Evolutionary conservation across 225 moss, liverwort and hornwort species (phyloP).

Genomic region (Ulota crispa): DNA sequence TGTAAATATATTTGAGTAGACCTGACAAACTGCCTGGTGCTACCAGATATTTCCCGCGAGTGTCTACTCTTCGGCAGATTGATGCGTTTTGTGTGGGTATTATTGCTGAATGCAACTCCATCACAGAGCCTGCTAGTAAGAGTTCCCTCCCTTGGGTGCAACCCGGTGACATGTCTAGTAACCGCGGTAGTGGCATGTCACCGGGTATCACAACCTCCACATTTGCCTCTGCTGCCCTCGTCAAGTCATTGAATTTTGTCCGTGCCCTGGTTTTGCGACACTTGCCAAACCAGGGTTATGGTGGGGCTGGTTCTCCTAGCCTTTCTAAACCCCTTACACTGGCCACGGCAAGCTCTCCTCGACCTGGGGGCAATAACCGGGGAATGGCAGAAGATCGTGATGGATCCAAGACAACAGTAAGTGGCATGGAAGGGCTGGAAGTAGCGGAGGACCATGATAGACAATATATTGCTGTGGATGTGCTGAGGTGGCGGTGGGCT

Average conservation of each 20-base stretch:
- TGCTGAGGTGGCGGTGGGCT: slow-evolving; percentile 92
- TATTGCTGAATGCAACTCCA: slow-evolving; percentile 91
- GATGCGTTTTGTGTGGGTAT: slow-evolving; percentile 89
- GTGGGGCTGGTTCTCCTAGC: slow-evolving; percentile 57
- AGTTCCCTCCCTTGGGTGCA: slow-evolving; percentile 70
- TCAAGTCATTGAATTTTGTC: slow-evolving; percentile 92
- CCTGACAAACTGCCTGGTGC: slow-evolving; percentile 52
- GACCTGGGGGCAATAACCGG: slow-evolving; percentile 69
- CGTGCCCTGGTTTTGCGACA: slow-evolving; percentile 88
- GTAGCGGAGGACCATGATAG: slow-evolving; percentile 66
- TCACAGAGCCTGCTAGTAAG: slow-evolving; percentile 67
- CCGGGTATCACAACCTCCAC: slow-evolving; percentile 73
- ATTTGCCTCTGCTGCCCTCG: slow-evolving; percentile 80
- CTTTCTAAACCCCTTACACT: slow-evolving; percentile 79
- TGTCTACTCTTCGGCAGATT: slow-evolving; percentile 87
- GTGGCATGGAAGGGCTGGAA: slow-evolving; percentile 75
- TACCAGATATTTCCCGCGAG: slow-evolving; percentile 82
- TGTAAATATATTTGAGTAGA: slow-evolving; percentile 30
- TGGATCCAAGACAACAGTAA: slow-evolving; percentile 70
- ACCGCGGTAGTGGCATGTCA: slow-evolving; percentile 58
- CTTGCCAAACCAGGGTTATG: slow-evolving; percentile 70
- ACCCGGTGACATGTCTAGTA: slow-evolving; percentile 61
- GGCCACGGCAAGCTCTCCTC: slow-evolving; percentile 67
- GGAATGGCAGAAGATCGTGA: slow-evolving; percentile 67
- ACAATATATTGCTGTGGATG: slow-evolving; percentile 78